Conservation (phyloP, 345 rosid species). For the Geranium rotundifolium region DNA sequence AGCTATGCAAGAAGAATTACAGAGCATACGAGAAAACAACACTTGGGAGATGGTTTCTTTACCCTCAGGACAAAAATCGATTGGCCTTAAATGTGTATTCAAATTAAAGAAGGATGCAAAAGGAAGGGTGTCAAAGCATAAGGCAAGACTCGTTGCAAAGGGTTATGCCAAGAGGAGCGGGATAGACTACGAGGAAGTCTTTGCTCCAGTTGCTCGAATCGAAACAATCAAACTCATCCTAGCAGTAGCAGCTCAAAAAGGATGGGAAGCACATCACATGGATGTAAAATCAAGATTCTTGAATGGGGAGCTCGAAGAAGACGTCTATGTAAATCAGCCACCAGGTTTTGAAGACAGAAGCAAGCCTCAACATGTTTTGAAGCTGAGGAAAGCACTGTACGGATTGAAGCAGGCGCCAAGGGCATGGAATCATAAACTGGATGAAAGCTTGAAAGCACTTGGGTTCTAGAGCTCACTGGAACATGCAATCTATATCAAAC, state of each 20-base stretch:
- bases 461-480: neutral
- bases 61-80: neutral
- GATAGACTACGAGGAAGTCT: too few relatives aligned
- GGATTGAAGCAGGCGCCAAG: conserved; percentile 1
- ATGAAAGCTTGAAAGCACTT: neutral
- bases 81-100: conserved; percentile 6
- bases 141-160: too few relatives aligned
- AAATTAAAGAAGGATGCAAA: too few relatives aligned
- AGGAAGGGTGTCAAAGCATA: too few relatives aligned
- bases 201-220: too few relatives aligned
- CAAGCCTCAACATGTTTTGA: neutral
- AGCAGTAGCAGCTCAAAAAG: neutral
- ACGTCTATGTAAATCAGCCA: neutral
- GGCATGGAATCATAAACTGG: neutral
- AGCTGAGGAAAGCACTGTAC: conserved; percentile 1
- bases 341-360: neutral
- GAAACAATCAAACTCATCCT: conserved; percentile 4
- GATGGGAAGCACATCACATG: neutral
- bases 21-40: neutral
- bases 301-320: neutral
- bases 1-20: conserved; percentile 5
- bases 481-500: conserved; percentile 1
- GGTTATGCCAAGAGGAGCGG: too few relatives aligned
- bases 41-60: conserved; percentile 3
- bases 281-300: conserved; percentile 2